These are phyloP conservation scores for Marasmius fiardii DNA, from an alignment of 1,284 basidiomycete genomes.

Conservation along the genomic window DNA sequence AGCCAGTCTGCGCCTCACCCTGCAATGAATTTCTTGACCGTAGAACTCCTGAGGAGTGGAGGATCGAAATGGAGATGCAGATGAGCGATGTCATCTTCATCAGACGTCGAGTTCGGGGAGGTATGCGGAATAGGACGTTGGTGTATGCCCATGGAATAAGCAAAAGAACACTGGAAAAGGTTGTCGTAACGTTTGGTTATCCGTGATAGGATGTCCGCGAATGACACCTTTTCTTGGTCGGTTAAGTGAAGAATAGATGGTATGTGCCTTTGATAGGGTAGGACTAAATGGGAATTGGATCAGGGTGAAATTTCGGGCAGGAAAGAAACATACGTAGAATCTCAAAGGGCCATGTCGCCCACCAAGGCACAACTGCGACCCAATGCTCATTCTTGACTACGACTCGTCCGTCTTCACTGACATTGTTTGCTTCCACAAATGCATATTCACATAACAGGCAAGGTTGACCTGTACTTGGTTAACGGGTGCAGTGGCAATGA, in stretches of 20 bases:
- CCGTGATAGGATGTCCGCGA: slow-evolving; percentile 64
- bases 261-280: slow-evolving; percentile 79
- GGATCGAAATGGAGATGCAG: slow-evolving; percentile 91
- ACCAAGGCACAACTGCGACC: slow-evolving; percentile 90
- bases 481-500: not conserved
- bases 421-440: slow-evolving; percentile 57
- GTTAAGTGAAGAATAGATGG: slow-evolving; percentile 65
- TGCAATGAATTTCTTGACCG: slow-evolving; percentile 87
- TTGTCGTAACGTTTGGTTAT: slow-evolving; percentile 84
- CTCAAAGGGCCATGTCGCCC: slow-evolving; percentile 97
- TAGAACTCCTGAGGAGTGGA: slow-evolving; percentile 81
- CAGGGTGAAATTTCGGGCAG: not conserved
- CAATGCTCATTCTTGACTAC: slow-evolving; percentile 80
- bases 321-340: slow-evolving; percentile 53
- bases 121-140: slow-evolving; percentile 64
- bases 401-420: slow-evolving; percentile 43
- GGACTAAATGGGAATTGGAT: slow-evolving; percentile 41
- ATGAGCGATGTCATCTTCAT: slow-evolving; percentile 65
- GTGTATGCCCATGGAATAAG: slow-evolving; percentile 96
- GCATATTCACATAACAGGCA: slow-evolving; percentile 88
- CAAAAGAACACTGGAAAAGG: slow-evolving; percentile 83
- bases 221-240: slow-evolving; percentile 53
- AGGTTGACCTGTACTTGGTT: slow-evolving; percentile 36
- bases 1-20: slow-evolving; percentile 55
- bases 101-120: slow-evolving; percentile 24